Conservation (phyloP, 192 early-diverging fungal genomes). For the Oehlia diaphana region DNA sequence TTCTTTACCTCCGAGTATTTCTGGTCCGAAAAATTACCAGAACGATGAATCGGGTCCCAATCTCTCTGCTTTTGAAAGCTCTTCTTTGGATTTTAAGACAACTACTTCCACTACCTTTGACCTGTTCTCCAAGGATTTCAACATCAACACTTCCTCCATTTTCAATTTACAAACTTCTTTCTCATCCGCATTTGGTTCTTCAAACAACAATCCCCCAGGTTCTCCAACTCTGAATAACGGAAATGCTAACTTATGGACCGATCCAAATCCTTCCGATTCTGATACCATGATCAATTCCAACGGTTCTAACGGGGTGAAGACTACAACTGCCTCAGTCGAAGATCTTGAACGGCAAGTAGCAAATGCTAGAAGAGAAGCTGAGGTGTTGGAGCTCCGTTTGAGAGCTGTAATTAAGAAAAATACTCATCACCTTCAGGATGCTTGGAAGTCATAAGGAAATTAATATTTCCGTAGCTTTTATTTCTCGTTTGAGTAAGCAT, state of each 20-base stretch:
- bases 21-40: background rate
- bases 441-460: constrained; percentile 18
- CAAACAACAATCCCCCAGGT: constrained; percentile 13
- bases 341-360: constrained; percentile 31
- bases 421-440: constrained; percentile 23
- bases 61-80: background rate
- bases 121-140: constrained; percentile 24
- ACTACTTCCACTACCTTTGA: constrained; percentile 1
- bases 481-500: background rate
- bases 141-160: constrained; percentile 22
- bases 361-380: constrained; percentile 33
- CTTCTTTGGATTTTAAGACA: constrained; percentile 1
- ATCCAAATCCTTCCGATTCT: background rate
- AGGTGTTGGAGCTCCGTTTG: constrained; percentile 27
- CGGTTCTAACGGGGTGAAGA: background rate
- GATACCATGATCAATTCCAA: constrained; percentile 1
- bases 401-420: constrained; percentile 36
- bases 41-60: background rate
- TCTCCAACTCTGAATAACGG: background rate
- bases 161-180: constrained; percentile 26
- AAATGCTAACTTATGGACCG: background rate
- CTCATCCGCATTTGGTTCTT: constrained; percentile 14
- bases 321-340: constrained; percentile 21
- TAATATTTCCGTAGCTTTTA: background rate
- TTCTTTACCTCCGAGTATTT: constrained; percentile 10